Percentiles rank a stretch among this genome's conserved stretches.
Conservation (phyloP, 1,139 yeast species). For the Yamadazyma kanchanaburiensis region DNA sequence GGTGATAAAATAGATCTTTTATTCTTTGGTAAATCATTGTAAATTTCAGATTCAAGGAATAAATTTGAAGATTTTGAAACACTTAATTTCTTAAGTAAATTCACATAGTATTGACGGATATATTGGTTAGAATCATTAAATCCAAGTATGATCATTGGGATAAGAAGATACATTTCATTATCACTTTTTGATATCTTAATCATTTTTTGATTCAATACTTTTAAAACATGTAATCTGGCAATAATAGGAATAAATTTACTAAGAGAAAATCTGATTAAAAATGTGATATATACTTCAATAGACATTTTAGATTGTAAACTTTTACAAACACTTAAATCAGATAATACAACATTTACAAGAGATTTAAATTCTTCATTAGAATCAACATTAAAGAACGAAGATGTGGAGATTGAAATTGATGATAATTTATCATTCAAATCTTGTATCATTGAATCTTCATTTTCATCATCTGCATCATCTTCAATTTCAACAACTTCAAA, state of each 20-base stretch:
- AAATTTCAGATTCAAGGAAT: constrained; percentile 40
- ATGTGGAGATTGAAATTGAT: constrained; percentile 23
- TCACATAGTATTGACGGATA: constrained; percentile 25
- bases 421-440: constrained; percentile 8
- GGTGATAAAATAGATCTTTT: constrained; percentile 58
- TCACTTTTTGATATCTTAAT: constrained; percentile 23
- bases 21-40: constrained; percentile 36
- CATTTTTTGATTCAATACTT: constrained; percentile 21
- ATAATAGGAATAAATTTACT: constrained; percentile 57
- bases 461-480: constrained; percentile 8
- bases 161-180: constrained; percentile 29
- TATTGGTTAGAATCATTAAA: constrained; percentile 26
- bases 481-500: constrained; percentile 15
- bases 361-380: constrained; percentile 42
- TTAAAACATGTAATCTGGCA: constrained; percentile 48
- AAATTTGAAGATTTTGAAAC: constrained; percentile 19
- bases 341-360: constrained; percentile 37
- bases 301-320: constrained; percentile 7
- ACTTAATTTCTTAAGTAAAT: constrained; percentile 20
- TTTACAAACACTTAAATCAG: constrained; percentile 13
- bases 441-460: constrained; percentile 4
- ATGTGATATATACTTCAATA: constrained; percentile 46
- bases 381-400: constrained; percentile 37
- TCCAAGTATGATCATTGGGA: constrained; percentile 37
- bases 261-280: constrained; percentile 53